Evolutionary conservation across 106 monocot species (phyloP).

Genomic region (Apostasia ramifera): DNA sequence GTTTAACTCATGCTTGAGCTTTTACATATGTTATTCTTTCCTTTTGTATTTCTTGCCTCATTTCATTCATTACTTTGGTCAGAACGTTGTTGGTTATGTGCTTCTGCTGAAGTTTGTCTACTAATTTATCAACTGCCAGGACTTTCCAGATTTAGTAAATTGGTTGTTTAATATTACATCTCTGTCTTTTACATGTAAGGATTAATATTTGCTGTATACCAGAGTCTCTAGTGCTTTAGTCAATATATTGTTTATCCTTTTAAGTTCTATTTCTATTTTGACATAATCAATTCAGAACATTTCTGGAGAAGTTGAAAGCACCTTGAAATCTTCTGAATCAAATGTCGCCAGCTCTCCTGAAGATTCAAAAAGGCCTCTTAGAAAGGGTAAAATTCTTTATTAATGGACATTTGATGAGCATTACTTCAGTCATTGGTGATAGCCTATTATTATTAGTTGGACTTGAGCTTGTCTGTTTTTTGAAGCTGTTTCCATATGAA

Average conservation of each 20-base stretch:
- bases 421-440: too few relatives aligned
- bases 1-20: neutral
- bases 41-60: neutral
- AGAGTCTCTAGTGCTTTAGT: too few relatives aligned
- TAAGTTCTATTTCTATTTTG: neutral
- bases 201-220: neutral
- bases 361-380: conserved; percentile 12
- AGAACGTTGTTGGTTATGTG: neutral
- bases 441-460: too few relatives aligned
- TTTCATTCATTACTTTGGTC: neutral
- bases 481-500: too few relatives aligned
- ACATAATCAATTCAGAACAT: conserved; percentile 6
- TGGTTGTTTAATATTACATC: neutral
- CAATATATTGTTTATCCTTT: too few relatives aligned
- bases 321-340: neutral
- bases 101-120: too few relatives aligned
- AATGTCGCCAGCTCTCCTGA: neutral
- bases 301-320: conserved; percentile 6
- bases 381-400: conserved; percentile 4
- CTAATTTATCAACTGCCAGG: too few relatives aligned
- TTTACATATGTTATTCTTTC: neutral
- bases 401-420: too few relatives aligned
- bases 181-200: neutral
- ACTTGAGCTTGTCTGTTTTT: too few relatives aligned
- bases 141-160: neutral